phyloP scores from a whole-genome alignment of 2,329 filamentous ascomycete species.

The Incumbomyces lentus region DNA sequence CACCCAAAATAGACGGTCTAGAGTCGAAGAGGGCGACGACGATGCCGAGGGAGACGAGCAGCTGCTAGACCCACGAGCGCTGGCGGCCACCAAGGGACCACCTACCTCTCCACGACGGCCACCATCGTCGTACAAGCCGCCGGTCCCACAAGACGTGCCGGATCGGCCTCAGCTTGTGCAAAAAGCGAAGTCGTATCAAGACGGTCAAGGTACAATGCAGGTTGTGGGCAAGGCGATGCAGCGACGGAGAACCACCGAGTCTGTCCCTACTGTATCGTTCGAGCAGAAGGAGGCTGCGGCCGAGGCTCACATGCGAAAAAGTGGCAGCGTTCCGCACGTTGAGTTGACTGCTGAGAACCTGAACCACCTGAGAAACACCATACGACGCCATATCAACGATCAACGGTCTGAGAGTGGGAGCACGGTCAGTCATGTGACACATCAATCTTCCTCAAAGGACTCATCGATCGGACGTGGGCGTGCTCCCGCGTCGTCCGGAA shows the following conservation, averaged over 20 bases:
- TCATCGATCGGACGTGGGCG: conserved; percentile 11
- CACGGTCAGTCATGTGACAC: conserved; percentile 18
- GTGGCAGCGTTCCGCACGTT: conserved; percentile 10
- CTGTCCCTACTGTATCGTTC: not conserved
- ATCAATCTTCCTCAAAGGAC: conserved; percentile 20
- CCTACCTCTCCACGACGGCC: conserved; percentile 16
- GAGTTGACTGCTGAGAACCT: conserved; percentile 18
- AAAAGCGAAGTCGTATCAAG: conserved; percentile 7
- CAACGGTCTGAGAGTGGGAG: conserved; percentile 18
- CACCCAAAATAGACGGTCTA: conserved; percentile 5
- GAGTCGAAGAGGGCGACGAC: conserved; percentile 7
- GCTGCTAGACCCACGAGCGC: conserved; percentile 7
- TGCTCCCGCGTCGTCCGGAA: not conserved
- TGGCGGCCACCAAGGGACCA: conserved; percentile 8
- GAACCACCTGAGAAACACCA: conserved; percentile 12
- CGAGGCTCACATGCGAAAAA: conserved; percentile 15
- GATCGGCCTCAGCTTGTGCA: conserved; percentile 11
- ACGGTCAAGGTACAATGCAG: not conserved
- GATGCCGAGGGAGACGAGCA: conserved; percentile 11
- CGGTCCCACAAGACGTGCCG: conserved; percentile 4
- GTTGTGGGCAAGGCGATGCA: conserved; percentile 1
- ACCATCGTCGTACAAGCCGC: conserved; percentile 13
- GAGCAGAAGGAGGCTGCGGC: conserved; percentile 12
- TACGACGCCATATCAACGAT: conserved; percentile 9
- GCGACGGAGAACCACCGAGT: conserved; percentile 1